Percentiles rank a stretch among this genome's conserved stretches.
These are phyloP conservation scores for Cryptosporidium andersoni DNA, from an alignment of 169 alveolate species.

Conservation along the genomic window DNA sequence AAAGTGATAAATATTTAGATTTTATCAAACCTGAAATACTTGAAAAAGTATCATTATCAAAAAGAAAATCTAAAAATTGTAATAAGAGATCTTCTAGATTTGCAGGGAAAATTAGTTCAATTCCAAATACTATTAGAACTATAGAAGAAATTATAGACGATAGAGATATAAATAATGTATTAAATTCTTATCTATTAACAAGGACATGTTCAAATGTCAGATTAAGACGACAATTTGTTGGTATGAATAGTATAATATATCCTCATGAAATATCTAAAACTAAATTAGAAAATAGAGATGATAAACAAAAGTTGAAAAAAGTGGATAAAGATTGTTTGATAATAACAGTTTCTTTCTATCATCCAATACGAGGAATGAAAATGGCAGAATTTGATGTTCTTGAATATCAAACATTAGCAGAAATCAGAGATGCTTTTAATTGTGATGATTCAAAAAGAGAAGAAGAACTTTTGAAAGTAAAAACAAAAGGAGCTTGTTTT, in stretches of 20 bases:
- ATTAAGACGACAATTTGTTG: slow-evolving; percentile 51
- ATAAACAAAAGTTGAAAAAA: background rate
- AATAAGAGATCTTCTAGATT: slow-evolving; percentile 37
- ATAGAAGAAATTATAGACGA: slow-evolving; percentile 7
- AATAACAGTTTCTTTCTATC: slow-evolving; percentile 78
- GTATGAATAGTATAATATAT: slow-evolving; percentile 49
- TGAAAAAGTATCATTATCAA: slow-evolving; percentile 6
- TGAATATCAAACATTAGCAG: slow-evolving; percentile 80
- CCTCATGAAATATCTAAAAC: slow-evolving; percentile 34
- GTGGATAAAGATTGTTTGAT: background rate
- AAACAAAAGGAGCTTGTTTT: slow-evolving; percentile 80
- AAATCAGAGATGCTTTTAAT: slow-evolving; percentile 79
- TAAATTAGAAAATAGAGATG: background rate
- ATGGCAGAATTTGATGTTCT: slow-evolving; percentile 82
- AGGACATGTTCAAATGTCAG: slow-evolving; percentile 9
- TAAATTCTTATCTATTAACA: slow-evolving; percentile 34
- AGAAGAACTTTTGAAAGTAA: slow-evolving; percentile 72
- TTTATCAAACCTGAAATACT: slow-evolving; percentile 9
- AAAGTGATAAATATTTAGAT: slow-evolving; percentile 12
- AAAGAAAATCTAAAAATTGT: slow-evolving; percentile 21
- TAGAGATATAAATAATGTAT: slow-evolving; percentile 4
- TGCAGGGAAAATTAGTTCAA: slow-evolving; percentile 29
- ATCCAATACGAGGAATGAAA: slow-evolving; percentile 83
- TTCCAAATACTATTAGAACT: slow-evolving; percentile 11
- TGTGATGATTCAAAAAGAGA: slow-evolving; percentile 77